phyloP scores from a whole-genome alignment of 2,329 filamentous ascomycete species.

The Penicillium expansum region DNA sequence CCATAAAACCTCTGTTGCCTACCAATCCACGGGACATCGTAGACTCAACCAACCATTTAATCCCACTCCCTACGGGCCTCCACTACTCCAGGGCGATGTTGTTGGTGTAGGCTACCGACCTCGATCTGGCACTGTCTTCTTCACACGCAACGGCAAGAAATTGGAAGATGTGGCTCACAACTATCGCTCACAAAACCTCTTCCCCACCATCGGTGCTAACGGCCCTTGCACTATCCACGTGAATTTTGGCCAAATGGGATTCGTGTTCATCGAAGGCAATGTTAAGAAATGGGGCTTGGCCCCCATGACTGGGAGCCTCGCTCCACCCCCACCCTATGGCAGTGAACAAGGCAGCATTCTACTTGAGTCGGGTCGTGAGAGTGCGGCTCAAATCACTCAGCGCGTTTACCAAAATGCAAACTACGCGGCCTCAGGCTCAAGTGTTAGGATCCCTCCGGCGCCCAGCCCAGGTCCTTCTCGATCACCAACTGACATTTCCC shows the following conservation, averaged over 20 bases:
- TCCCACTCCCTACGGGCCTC: constrained; percentile 74
- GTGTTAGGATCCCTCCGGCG: constrained; percentile 68
- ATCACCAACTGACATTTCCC: constrained; percentile 92
- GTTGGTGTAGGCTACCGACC: constrained; percentile 94
- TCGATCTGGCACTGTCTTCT: constrained; percentile 92
- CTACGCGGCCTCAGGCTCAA: constrained; percentile 75
- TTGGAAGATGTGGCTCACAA: constrained; percentile 92
- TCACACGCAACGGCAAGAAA: constrained; percentile 96
- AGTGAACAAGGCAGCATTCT: constrained; percentile 96
- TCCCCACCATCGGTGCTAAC: constrained; percentile 94
- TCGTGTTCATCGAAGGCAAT: constrained; percentile 98
- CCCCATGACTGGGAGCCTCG: constrained; percentile 90
- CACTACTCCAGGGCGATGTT: constrained; percentile 88
- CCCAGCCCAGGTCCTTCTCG: constrained; percentile 85
- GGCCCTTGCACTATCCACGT: constrained; percentile 91
- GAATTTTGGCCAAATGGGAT: constrained; percentile 96
- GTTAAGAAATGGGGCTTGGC: constrained; percentile 99
- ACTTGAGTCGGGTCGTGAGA: constrained; percentile 74
- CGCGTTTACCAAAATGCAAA: constrained; percentile 53
- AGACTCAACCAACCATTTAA: constrained; percentile 91
- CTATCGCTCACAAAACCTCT: constrained; percentile 92
- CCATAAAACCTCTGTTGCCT: constrained; percentile 90
- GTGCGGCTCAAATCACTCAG: constrained; percentile 41
- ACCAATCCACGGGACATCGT: constrained; percentile 81
- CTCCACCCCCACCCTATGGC: constrained; percentile 92